Conservation (phyloP, 2,329 filamentous ascomycete species). For the Cercospora sp. region DNA sequence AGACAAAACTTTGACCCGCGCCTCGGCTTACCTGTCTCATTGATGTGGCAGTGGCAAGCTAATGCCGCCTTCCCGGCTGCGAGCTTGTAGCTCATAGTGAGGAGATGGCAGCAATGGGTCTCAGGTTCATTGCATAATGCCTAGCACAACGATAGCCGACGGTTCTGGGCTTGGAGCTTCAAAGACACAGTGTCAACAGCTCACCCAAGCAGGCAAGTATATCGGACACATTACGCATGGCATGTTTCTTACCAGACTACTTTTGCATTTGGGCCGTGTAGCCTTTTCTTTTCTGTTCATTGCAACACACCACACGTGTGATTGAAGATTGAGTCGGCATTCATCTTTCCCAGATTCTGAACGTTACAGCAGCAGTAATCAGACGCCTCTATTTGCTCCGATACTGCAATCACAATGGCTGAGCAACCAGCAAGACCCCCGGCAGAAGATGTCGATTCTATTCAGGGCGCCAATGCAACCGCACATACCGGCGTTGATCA, state of each 20-base stretch:
- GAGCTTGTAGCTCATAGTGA: slow-evolving; percentile 3
- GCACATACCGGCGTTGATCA: slow-evolving; percentile 10
- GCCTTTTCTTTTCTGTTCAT: background rate
- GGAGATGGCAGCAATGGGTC: slow-evolving; percentile 9
- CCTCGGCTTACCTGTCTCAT: slow-evolving; percentile 19
- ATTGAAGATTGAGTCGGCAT: background rate
- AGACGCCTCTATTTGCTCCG: background rate
- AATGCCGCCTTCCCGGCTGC: slow-evolving; percentile 11
- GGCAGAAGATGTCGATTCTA: background rate
- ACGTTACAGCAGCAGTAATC: background rate
- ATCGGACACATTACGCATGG: background rate
- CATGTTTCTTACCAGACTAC: background rate
- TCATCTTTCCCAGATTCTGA: background rate
- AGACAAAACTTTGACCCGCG: background rate
- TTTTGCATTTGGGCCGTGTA: background rate
- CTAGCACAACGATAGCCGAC: background rate
- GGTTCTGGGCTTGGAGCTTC: background rate
- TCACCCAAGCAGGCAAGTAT: slow-evolving; percentile 6
- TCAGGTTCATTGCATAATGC: slow-evolving; percentile 7
- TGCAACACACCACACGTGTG: background rate
- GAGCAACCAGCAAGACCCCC: slow-evolving; percentile 12
- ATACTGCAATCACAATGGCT: background rate
- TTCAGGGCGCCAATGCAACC: slow-evolving; percentile 2
- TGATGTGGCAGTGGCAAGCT: slow-evolving; percentile 9
- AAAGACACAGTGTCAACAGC: background rate